These are phyloP conservation scores for Neonectria faginata DNA, from an alignment of 2,329 filamentous ascomycete genomes.

Conservation along the genomic window DNA sequence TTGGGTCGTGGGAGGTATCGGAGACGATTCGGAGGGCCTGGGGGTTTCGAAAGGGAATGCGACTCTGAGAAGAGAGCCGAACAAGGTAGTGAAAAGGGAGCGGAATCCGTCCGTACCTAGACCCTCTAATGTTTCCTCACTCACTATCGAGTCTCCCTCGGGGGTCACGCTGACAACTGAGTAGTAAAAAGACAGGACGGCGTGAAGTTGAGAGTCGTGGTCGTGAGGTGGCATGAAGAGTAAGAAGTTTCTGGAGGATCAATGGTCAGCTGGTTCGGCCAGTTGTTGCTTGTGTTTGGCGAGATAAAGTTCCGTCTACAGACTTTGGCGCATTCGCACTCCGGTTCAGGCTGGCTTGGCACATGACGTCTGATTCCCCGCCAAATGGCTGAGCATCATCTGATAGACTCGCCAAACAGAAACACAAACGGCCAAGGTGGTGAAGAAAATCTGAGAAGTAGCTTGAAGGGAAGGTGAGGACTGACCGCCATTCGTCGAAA, in stretches of 20 bases:
- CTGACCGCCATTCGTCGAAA: conserved; percentile 97
- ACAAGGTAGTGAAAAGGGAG: conserved; percentile 75
- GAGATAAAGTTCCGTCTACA: conserved; percentile 9
- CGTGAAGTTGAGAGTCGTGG: conserved; percentile 77
- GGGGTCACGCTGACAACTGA: conserved; percentile 89
- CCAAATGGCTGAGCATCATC: conserved; percentile 45
- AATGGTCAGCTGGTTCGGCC: conserved; percentile 40
- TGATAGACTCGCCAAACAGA: conserved; percentile 35
- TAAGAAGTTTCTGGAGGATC: conserved; percentile 79
- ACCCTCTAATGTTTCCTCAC: conserved; percentile 90
- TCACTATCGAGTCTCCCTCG: conserved; percentile 93
- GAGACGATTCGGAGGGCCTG: conserved; percentile 43
- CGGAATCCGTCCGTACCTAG: conserved; percentile 81
- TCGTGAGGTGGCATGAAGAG: conserved; percentile 81
- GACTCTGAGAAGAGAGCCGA: conserved; percentile 80
- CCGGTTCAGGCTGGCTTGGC: conserved; percentile 38
- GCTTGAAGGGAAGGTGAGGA: conserved; percentile 36
- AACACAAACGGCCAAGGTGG: conserved; percentile 11
- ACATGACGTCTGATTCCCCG: conserved; percentile 47
- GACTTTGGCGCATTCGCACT: conserved; percentile 26
- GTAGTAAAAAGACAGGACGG: conserved; percentile 91
- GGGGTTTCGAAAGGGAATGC: conserved; percentile 61
- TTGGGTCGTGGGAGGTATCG: conserved; percentile 28
- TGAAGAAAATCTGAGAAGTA: conserved; percentile 16
- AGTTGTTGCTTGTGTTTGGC: conserved; percentile 12